These are phyloP conservation scores for Hypholoma fasciculare DNA, from an alignment of 768 basidiomycete genomes.

Conservation along the genomic window DNA sequence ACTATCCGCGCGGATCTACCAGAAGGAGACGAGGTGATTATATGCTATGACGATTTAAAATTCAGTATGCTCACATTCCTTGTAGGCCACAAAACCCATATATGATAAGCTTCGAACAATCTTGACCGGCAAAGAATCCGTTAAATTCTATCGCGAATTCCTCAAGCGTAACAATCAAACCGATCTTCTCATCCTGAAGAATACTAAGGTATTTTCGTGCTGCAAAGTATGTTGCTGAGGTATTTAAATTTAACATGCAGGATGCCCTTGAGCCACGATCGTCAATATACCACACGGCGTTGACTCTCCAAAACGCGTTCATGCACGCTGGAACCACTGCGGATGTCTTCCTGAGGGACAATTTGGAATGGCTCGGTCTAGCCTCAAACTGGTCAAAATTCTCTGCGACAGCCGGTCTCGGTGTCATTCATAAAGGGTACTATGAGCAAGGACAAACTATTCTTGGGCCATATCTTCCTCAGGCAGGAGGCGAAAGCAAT, in stretches of 20 bases:
- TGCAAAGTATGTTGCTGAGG: not conserved
- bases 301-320: slow-evolving; percentile 96
- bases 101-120: slow-evolving; percentile 82
- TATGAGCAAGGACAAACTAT: slow-evolving; percentile 92
- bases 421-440: slow-evolving; percentile 97
- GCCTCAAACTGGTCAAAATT: slow-evolving; percentile 99
- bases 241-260: slow-evolving; percentile 35
- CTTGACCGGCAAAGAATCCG: slow-evolving; percentile 87
- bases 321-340: slow-evolving; percentile 99
- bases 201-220: slow-evolving; percentile 68
- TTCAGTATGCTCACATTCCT: not conserved
- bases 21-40: slow-evolving; percentile 60
- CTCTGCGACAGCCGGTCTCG: slow-evolving; percentile 94
- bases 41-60: not conserved
- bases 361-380: slow-evolving; percentile 93
- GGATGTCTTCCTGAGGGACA: slow-evolving; percentile 90
- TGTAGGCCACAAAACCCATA: slow-evolving; percentile 56
- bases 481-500: slow-evolving; percentile 70
- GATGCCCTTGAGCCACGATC: slow-evolving; percentile 91
- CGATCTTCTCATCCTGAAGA: slow-evolving; percentile 89
- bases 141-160: slow-evolving; percentile 94
- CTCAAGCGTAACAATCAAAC: slow-evolving; percentile 92
- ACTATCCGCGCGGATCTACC: slow-evolving; percentile 69
- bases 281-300: slow-evolving; percentile 95
- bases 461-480: slow-evolving; percentile 91